Evolutionary conservation across 176 grass and related monocot species (phyloP).

Genomic region (Oryza meyeriana): DNA sequence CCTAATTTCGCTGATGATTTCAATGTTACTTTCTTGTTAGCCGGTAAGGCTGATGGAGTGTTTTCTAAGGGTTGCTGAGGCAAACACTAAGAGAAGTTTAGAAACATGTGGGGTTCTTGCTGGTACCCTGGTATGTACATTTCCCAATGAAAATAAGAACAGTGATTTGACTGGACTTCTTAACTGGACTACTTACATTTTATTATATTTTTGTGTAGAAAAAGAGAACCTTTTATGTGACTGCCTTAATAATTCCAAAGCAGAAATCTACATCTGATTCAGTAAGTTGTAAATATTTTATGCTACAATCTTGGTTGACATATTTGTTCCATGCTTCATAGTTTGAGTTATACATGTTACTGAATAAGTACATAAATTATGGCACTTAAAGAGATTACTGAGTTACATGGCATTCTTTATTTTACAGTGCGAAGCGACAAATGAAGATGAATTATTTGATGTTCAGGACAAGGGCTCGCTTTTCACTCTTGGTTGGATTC

Average conservation of each 20-base stretch:
- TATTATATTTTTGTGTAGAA: conserved; percentile 63
- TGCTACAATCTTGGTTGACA: not conserved
- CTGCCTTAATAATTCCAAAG: conserved; percentile 94
- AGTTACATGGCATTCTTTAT: conserved; percentile 18
- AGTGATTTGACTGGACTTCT: conserved; percentile 31
- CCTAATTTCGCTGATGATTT: conserved; percentile 13
- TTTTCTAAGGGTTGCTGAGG: conserved; percentile 92
- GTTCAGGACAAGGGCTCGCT: conserved; percentile 91
- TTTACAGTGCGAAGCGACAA: conserved; percentile 93
- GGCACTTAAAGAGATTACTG: not conserved
- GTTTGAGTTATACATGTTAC: not conserved
- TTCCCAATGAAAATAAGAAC: conserved; percentile 2
- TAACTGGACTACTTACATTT: conserved; percentile 36
- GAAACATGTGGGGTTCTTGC: conserved; percentile 99
- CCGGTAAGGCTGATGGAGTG: conserved; percentile 95
- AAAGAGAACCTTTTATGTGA: conserved; percentile 92
- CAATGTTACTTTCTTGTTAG: conserved; percentile 47
- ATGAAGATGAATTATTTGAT: conserved; percentile 99
- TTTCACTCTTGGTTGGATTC: conserved; percentile 99
- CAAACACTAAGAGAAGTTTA: conserved; percentile 88
- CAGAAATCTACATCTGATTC: conserved; percentile 96
- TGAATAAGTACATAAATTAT: conserved; percentile 4
- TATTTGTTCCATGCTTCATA: conserved; percentile 8
- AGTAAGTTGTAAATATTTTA: conserved; percentile 49
- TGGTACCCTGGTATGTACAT: conserved; percentile 77